Evolutionary conservation across 129 eudicot genomes (phyloP), one percentile per base, ranked within the genome.

Genomic region (Tagetes patula): DNA sequence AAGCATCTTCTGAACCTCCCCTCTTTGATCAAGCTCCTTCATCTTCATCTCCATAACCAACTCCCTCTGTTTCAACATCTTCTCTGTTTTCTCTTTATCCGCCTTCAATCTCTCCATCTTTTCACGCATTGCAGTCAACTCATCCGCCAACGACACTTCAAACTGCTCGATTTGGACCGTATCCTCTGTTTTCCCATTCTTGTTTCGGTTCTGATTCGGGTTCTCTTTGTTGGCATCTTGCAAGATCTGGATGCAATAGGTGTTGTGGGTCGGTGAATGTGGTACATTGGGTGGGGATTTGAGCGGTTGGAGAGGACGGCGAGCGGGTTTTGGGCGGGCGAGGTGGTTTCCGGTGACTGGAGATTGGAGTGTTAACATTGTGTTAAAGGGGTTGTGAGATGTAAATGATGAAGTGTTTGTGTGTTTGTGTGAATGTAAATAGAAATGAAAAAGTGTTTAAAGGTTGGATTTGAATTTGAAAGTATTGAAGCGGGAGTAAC

Each of bases 141-240:
- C 98, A 34, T 92, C 92, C 7, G 96, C 98, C 6, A 92, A 73
- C 6, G 98, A 89, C 1, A 82, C 85, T 53, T 87, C 98, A 34
- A 87, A 69, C 0, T 85, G 74, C 67, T 85, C 91, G 30, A 82
- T 76, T 60, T 70, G 78, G 1, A 73, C 52, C 7, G 80, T 75
- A 73, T 66, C 54, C 9, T 11, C 14, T 11, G 0, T 20, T 39
- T 32, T 11, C 10, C 14, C 14, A 47, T 70, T 73, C 45, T 43
- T 47, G 47, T 60, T 79, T 54, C 2, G 62, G 11, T 60, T 36
- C 7, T 9, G 60, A 75, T 56, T 80, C 13, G 65, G 67, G 32
- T 91, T 88, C 74, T 91, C 96, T 65, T 91, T 91, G 86, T 91
- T 82, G 11, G 82, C 56, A 69, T 82, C 69, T 32, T 79, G 53